Evolutionary conservation across 768 basidiomycete genomes (phyloP).

Genomic region (Rhodotorula graminis): DNA sequence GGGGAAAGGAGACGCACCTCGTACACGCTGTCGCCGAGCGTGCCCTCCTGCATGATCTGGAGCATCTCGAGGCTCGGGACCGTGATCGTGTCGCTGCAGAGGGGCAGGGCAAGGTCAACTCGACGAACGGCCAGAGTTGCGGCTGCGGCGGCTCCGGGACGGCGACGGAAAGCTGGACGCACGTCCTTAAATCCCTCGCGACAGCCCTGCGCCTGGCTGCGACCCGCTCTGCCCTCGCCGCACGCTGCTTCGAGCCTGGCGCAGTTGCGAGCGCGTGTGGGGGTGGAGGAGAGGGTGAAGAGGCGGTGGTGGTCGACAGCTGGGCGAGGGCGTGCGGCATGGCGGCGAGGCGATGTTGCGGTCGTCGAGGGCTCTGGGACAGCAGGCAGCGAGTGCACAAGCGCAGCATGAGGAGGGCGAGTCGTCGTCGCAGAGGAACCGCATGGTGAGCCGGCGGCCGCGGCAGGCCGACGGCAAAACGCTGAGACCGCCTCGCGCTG

Average conservation of each 20-base stretch:
- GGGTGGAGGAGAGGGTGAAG: background rate
- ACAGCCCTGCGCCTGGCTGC: background rate
- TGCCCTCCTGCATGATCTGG: constrained; percentile 34
- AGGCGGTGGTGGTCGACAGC: background rate
- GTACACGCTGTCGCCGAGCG: constrained; percentile 42
- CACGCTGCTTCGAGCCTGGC: background rate
- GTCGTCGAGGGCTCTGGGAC: too few species aligned
- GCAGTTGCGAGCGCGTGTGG: background rate
- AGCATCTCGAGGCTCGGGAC: constrained; percentile 39
- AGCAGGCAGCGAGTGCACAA: too few species aligned
- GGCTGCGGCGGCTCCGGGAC: too few species aligned
- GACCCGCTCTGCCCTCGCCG: background rate
- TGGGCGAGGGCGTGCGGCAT: background rate
- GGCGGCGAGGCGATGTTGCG: too few species aligned
- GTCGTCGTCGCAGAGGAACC: too few species aligned
- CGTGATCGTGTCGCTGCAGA: constrained; percentile 42
- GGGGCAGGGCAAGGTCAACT: too few species aligned
- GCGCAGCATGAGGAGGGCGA: too few species aligned
- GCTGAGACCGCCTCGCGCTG: background rate
- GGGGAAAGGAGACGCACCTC: constrained; percentile 12
- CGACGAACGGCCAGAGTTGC: too few species aligned
- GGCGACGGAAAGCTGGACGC: background rate
- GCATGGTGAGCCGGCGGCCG: too few species aligned
- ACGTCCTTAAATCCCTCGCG: constrained; percentile 29
- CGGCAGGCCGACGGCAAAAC: too few species aligned